Base-by-base conservation (phyloP, 2,329 filamentous ascomycete genomes). In the Fusarium temperatum region DNA sequence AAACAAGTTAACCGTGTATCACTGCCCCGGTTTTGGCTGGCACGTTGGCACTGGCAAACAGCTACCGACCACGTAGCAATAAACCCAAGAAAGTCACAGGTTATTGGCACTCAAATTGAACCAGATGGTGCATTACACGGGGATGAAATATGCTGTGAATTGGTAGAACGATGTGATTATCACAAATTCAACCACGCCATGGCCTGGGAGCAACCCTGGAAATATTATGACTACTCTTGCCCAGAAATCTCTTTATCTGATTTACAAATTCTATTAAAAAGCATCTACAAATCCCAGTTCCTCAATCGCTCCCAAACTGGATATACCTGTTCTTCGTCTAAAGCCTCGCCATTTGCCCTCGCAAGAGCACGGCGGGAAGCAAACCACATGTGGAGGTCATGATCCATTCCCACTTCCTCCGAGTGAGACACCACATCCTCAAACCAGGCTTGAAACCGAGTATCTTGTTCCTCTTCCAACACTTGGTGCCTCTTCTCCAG, bases 31-130 rank as follows among this genome's bases (percentile, higher is more conserved):
- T 26, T 36, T 9, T 11, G 6, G 6, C n/a, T 22, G 0, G 9
- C 4, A 1, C 13, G 32, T 17, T 53, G 18, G 17, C 50, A 22
- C 32, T 53, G 50, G 32, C 32, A 12, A 14, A 53, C n/a, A 53
- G n/a, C n/a, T 36, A 20, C 20, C 4, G 0, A 28, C 26, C 18
- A 8, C 1, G 2, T 0, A 17, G 26, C 1, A 22, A 22, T 0
- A 8, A 6, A 8, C 3, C 13, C 0, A 0, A 22, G 26, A 22
- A 28, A 28, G 5, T 6, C 20, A 28, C 26, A 6, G 9, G 13
- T 1, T 0, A 5, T 11, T 0, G 22, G 8, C 1, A 28, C 6
- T 28, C 0, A 20, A 12, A 0, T 22, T 48, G 0, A 22, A 11
- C 6, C 45, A 11, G 26, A 3, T 11, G 20, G 15, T 48, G 20